These are phyloP conservation scores for Emmonsiellopsis sp. DNA, from an alignment of 2,329 filamentous ascomycete genomes.

Conservation along the genomic window DNA sequence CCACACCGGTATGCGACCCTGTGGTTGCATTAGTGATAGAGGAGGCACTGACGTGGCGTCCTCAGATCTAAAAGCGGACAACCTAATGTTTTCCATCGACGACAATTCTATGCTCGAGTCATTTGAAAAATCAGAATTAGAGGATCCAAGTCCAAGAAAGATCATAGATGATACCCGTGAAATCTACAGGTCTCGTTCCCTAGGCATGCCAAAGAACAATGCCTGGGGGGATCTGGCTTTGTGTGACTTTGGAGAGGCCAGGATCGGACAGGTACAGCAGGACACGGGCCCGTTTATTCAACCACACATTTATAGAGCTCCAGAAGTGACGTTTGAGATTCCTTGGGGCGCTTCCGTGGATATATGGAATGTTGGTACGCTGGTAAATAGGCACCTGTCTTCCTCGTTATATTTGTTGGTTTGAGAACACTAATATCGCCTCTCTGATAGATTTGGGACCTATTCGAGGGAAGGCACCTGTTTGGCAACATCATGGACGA, in stretches of 20 bases:
- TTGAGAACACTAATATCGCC: neutral
- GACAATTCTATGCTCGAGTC: conserved; percentile 18
- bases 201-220: conserved; percentile 15
- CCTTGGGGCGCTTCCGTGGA: conserved; percentile 18
- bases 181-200: conserved; percentile 19
- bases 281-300: conserved; percentile 13
- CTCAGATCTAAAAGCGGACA: conserved; percentile 22
- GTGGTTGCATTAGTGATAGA: neutral
- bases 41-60: neutral
- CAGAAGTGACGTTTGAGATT: conserved; percentile 18
- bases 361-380: conserved; percentile 19
- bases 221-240: conserved; percentile 16
- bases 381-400: conserved; percentile 9
- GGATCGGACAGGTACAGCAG: conserved; percentile 7
- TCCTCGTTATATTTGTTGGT: neutral
- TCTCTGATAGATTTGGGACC: conserved; percentile 15
- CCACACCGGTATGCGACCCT: conserved; percentile 18
- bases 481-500: conserved; percentile 11
- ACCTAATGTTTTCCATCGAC: conserved; percentile 19
- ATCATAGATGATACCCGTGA: conserved; percentile 12
- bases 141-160: conserved; percentile 17
- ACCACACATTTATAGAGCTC: conserved; percentile 17
- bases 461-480: conserved; percentile 15
- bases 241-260: conserved; percentile 21
- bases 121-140: conserved; percentile 17